Evolutionary conservation across 306 rosid species (phyloP).

Genomic region (Ziziphus jujuba): DNA sequence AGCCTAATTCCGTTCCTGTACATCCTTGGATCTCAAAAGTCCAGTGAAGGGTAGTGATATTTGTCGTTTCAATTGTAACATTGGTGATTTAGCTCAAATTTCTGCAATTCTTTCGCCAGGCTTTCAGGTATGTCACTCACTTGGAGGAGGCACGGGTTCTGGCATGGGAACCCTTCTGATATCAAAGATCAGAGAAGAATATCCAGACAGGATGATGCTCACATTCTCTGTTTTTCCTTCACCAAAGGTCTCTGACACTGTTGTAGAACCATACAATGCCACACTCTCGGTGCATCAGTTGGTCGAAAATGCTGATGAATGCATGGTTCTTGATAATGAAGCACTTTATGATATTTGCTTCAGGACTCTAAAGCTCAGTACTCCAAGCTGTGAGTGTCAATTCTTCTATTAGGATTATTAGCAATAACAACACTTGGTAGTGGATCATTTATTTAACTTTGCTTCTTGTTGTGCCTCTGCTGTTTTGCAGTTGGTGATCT

Average conservation of each 20-base stretch:
- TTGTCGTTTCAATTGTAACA: neutral
- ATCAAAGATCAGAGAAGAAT: constrained; percentile 92
- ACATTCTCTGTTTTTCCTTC: constrained; percentile 94
- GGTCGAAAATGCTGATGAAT: constrained; percentile 95
- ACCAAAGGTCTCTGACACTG: constrained; percentile 97
- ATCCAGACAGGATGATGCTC: constrained; percentile 93
- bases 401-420: neutral
- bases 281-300: constrained; percentile 86
- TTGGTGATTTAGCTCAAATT: constrained; percentile 5
- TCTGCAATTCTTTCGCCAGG: constrained; percentile 40
- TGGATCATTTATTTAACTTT: neutral
- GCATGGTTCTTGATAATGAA: constrained; percentile 96
- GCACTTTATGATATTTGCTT: constrained; percentile 97
- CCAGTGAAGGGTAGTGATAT: too few species aligned
- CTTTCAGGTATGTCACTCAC: constrained; percentile 95
- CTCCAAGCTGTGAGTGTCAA: constrained; percentile 75
- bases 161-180: constrained; percentile 93
- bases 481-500: constrained; percentile 74
- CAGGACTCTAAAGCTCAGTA: constrained; percentile 92
- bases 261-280: constrained; percentile 95
- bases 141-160: constrained; percentile 96
- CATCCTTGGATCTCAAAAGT: too few species aligned
- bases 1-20: too few species aligned
- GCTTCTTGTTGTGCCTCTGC: neutral
- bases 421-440: neutral